Percentiles rank a stretch among this genome's conserved stretches.
Conservation (phyloP, 1,139 yeast species). For the Sugiyamaella japonica region DNA sequence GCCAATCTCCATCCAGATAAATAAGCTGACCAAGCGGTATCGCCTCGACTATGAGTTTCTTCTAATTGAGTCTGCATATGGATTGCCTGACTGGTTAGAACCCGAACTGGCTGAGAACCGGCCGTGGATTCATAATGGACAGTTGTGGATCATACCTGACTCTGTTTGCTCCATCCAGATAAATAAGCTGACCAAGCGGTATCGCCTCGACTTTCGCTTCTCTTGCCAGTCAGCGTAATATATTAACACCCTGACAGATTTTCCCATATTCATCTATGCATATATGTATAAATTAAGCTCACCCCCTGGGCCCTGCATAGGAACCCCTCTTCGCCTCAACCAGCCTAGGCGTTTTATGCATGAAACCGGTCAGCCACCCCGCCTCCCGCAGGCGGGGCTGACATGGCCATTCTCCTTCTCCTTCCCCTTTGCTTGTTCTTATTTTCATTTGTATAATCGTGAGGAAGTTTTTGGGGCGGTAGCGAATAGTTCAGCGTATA, state of each 20-base stretch:
- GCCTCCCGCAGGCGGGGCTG: background rate
- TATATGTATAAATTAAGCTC: background rate
- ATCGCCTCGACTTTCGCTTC: too few relatives aligned
- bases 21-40: too few relatives aligned
- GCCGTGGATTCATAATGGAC: constrained; percentile 34
- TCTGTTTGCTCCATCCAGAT: too few relatives aligned
- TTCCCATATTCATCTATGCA: too few relatives aligned
- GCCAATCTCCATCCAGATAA: too few relatives aligned
- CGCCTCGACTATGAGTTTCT: constrained; percentile 47
- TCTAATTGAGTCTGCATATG: constrained; percentile 50
- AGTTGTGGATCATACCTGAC: constrained; percentile 30
- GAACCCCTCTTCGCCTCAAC: background rate
- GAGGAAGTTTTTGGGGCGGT: background rate
- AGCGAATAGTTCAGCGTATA: too few relatives aligned
- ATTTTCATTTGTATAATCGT: background rate
- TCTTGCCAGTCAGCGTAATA: too few relatives aligned
- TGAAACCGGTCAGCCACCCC: too few relatives aligned
- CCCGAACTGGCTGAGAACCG: constrained; percentile 47
- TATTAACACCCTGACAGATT: too few relatives aligned
- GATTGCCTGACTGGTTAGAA: constrained; percentile 48
- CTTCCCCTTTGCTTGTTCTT: background rate
- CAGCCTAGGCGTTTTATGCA: background rate
- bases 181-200: too few relatives aligned
- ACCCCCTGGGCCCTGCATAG: background rate
- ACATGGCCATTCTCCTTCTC: background rate